Base-by-base conservation (phyloP, 2,329 filamentous ascomycete genomes). In the Tolypocladium paradoxum region DNA sequence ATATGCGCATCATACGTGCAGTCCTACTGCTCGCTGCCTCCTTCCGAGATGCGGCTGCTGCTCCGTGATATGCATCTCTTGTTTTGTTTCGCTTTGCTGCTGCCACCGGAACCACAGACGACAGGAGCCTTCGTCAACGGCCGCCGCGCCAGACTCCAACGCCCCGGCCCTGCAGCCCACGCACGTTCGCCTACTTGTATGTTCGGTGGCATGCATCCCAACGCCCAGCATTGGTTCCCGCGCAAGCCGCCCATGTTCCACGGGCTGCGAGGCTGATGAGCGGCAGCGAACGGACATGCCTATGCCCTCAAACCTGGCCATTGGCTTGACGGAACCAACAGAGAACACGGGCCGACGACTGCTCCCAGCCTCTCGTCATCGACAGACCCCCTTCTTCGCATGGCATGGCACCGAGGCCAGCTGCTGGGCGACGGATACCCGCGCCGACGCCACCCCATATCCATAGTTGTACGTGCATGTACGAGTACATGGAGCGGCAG, bases 1-100 rank as follows among this genome's bases (percentile, higher is more conserved):
- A 63, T 67, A 68, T 68, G 66, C 65, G 65, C 59, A 66, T 65
- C 66, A 68, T 68, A 67, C 65, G 43, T 68, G 63, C 66, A 65
- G 62, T 59, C n/a, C 35, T 38, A 7, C 37, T 36, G n/a, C 37
- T 40, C 33, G 24, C 36, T 49, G 22, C 48, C 22, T n/a, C 27
- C 27, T 9, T 12, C 27, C 24, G 43, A 45, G 47, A 27, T 49
- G 48, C 48, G 33, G 35, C 48, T 49, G 24, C 40, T 18, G 48
- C 48, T 24, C 48, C 35, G 35, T 36, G 6, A 12, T 12, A 49
- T 49, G 48, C 35, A 49, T 36, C 47, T 16, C 34, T 4, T 49
- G 20, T 35, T 24, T 12, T 27, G 12, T n/a, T 29, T 24, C 18
- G 16, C 14, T 36, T 36, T 27, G 33, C 40, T 6, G 40, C 16